phyloP scores from a whole-genome alignment of 345 rosid genomes.

The Aquilaria yunnanensis region DNA sequence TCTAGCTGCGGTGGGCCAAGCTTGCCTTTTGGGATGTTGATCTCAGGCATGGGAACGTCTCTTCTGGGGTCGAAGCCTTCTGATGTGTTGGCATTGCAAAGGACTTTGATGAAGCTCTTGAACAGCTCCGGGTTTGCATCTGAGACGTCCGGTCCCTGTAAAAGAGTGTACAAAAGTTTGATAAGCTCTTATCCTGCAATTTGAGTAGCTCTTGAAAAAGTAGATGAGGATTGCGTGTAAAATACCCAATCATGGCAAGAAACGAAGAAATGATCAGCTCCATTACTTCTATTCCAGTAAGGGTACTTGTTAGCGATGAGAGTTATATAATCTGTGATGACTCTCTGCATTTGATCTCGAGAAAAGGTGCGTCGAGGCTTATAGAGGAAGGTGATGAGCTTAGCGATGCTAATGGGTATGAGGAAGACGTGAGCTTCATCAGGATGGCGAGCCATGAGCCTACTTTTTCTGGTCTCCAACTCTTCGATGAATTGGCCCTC shows the following conservation, averaged over 20 bases:
- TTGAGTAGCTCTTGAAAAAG: background rate
- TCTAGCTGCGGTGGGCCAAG: constrained; percentile 21
- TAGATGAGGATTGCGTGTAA: background rate
- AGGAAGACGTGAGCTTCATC: constrained; percentile 48
- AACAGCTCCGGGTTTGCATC: constrained; percentile 22
- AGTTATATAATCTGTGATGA: constrained; percentile 36
- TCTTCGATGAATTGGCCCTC: constrained; percentile 63
- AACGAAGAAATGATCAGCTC: constrained; percentile 59
- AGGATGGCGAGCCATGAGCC: constrained; percentile 36
- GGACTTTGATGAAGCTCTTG: constrained; percentile 32
- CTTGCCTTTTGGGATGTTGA: constrained; percentile 20
- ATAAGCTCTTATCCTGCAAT: constrained; percentile 14
- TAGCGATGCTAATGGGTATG: constrained; percentile 43
- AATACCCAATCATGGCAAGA: constrained; percentile 74
- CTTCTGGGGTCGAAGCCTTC: constrained; percentile 36
- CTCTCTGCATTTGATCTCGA: constrained; percentile 24
- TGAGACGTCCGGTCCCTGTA: constrained; percentile 41
- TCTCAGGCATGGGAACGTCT: constrained; percentile 47
- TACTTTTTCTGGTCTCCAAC: constrained; percentile 29
- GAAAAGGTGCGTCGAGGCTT: constrained; percentile 27
- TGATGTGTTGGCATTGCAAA: constrained; percentile 44
- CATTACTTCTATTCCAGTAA: constrained; percentile 54
- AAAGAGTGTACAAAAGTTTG: background rate
- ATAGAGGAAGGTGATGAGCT: constrained; percentile 34
- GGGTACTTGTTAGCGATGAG: constrained; percentile 33